Conservation (phyloP, 805 yeast species). For the Kodamaea fukazawae region DNA sequence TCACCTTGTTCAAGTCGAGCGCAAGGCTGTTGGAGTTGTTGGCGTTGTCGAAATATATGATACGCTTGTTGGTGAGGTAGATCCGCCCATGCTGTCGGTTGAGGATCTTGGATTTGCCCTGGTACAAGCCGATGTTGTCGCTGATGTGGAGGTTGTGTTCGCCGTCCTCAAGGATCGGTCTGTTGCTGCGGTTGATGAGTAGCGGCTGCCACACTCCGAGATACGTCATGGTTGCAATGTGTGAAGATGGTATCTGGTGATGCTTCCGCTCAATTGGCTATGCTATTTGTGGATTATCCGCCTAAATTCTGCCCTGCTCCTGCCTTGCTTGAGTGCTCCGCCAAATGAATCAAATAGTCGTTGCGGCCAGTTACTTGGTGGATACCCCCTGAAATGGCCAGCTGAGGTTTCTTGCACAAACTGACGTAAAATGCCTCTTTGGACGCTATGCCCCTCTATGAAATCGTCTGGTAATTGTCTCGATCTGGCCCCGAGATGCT, state of each 20-base stretch:
- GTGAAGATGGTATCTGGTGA: too few species aligned
- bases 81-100: constrained; percentile 72
- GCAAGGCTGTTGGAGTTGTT: constrained; percentile 45
- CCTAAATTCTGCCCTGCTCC: too few species aligned
- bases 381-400: too few species aligned
- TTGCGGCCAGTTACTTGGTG: too few species aligned
- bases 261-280: too few species aligned
- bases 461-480: neutral
- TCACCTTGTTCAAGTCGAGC: constrained; percentile 44
- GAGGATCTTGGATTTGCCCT: constrained; percentile 63
- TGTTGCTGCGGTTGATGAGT: constrained; percentile 35
- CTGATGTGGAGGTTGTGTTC: constrained; percentile 34
- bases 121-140: constrained; percentile 68
- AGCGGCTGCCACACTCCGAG: constrained; percentile 34
- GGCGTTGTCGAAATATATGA: constrained; percentile 67
- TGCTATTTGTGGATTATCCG: too few species aligned
- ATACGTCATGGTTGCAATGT: constrained; percentile 4
- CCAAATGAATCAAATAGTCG: too few species aligned
- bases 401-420: too few species aligned
- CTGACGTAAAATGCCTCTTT: too few species aligned
- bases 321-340: too few species aligned
- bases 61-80: constrained; percentile 69
- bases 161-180: constrained; percentile 34
- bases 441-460: too few species aligned
- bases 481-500: neutral